Conservation (phyloP, 2,329 filamentous ascomycete species). For the Colletotrichum somersetense region DNA sequence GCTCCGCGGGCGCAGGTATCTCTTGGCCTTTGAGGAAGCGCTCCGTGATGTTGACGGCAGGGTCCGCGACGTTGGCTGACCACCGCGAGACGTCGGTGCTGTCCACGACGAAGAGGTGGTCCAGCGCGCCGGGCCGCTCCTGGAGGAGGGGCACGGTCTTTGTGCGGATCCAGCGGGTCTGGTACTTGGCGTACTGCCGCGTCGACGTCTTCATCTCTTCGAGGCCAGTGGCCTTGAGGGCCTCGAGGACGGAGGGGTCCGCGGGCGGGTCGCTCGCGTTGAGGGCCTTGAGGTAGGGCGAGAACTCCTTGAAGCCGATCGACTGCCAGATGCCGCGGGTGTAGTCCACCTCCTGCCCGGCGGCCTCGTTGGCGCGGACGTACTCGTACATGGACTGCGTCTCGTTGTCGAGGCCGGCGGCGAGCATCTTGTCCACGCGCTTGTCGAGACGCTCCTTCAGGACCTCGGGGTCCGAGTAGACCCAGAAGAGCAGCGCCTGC, state of each 20-base stretch:
- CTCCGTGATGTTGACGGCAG: slow-evolving; percentile 72
- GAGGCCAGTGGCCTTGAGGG: slow-evolving; percentile 70
- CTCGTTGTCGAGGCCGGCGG: slow-evolving; percentile 64
- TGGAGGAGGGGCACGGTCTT: slow-evolving; percentile 81
- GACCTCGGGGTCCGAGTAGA: slow-evolving; percentile 78
- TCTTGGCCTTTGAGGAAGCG: slow-evolving; percentile 71
- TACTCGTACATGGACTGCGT: slow-evolving; percentile 60
- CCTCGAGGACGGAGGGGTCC: slow-evolving; percentile 59
- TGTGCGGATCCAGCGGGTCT: slow-evolving; percentile 87
- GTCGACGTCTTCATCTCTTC: slow-evolving; percentile 86
- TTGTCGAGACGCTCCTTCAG: slow-evolving; percentile 79
- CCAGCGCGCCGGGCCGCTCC: slow-evolving; percentile 63
- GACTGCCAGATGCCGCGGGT: slow-evolving; percentile 94
- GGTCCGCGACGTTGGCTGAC: slow-evolving; percentile 71
- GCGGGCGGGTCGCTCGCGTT: slow-evolving; percentile 43
- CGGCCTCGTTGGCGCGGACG: slow-evolving; percentile 49
- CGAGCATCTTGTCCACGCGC: slow-evolving; percentile 88
- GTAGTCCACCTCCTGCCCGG: slow-evolving; percentile 73
- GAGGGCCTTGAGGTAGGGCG: slow-evolving; percentile 72
- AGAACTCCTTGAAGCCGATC: slow-evolving; percentile 95
- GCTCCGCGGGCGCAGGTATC: slow-evolving; percentile 63
- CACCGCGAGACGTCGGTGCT: slow-evolving; percentile 77
- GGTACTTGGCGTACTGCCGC: slow-evolving; percentile 86
- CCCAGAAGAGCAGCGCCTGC: slow-evolving; percentile 84
- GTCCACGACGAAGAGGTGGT: slow-evolving; percentile 83